Evolutionary conservation across 768 basidiomycete genomes (phyloP).

Genomic region (Hericium erinaceus): DNA sequence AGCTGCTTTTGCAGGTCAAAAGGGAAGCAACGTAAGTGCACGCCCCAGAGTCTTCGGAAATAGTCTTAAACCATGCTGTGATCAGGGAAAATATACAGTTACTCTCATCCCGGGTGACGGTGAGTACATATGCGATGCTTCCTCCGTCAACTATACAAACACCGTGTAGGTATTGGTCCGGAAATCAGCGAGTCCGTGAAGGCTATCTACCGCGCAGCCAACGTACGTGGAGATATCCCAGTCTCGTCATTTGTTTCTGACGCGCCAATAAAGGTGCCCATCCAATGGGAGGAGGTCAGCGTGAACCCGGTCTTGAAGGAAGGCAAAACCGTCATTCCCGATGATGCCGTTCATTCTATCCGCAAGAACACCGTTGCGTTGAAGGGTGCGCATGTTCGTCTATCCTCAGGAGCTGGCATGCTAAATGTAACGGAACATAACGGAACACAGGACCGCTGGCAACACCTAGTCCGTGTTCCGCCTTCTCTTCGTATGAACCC

Average conservation of each 20-base stretch:
- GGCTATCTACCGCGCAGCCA: slow-evolving; percentile 83
- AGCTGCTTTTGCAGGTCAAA: slow-evolving; percentile 84
- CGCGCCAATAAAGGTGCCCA: slow-evolving; percentile 62
- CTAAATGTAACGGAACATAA: too few relatives aligned
- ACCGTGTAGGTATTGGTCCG: slow-evolving; percentile 80
- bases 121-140: slow-evolving; percentile 26
- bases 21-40: slow-evolving; percentile 68
- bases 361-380: slow-evolving; percentile 96
- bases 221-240: slow-evolving; percentile 34
- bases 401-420: not conserved
- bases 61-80: slow-evolving; percentile 2
- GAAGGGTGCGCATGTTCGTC: slow-evolving; percentile 54
- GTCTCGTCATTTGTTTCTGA: not conserved
- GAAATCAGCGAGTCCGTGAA: slow-evolving; percentile 97
- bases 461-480: slow-evolving; percentile 73
- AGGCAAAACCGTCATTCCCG: slow-evolving; percentile 96
- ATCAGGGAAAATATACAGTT: slow-evolving; percentile 90
- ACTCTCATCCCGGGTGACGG: slow-evolving; percentile 97
- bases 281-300: slow-evolving; percentile 98
- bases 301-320: slow-evolving; percentile 90
- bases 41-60: not conserved
- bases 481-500: not conserved
- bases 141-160: slow-evolving; percentile 1
- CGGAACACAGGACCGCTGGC: slow-evolving; percentile 73
- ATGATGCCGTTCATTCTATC: slow-evolving; percentile 80